Conservation (phyloP, 176 grass and related monocot species). For the Bothriochloa decipiens region DNA sequence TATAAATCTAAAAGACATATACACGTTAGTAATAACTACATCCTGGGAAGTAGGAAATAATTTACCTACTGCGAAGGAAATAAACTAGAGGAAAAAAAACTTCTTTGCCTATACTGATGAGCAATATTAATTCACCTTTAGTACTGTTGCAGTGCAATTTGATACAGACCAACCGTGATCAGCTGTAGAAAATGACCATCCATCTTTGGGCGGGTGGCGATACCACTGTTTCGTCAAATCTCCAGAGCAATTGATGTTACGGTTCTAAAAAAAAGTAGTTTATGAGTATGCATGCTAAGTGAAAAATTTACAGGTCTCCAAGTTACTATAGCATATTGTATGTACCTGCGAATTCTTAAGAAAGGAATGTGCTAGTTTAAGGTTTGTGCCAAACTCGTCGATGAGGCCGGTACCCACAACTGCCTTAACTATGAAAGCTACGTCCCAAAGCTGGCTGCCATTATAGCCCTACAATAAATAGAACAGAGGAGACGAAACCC, state of each 20-base stretch:
- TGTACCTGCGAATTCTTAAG: conserved; percentile 74
- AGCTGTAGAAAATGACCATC: conserved; percentile 81
- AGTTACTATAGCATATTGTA: too few species aligned
- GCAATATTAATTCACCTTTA: conserved; percentile 50
- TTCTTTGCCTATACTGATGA: background rate
- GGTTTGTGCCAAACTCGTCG: conserved; percentile 57
- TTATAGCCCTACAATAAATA: conserved; percentile 62
- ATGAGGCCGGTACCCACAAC: conserved; percentile 55
- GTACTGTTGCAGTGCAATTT: conserved; percentile 85
- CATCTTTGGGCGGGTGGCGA: conserved; percentile 88
- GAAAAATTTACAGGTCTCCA: background rate
- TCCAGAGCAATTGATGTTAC: conserved; percentile 66
- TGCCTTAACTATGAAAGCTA: conserved; percentile 73
- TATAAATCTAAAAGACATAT: too few species aligned
- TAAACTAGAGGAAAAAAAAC: background rate
- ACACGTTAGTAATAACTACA: too few species aligned
- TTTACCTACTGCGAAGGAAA: background rate
- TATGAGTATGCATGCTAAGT: too few species aligned
- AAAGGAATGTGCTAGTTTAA: conserved; percentile 62
- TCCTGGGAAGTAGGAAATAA: too few species aligned
- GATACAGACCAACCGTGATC: conserved; percentile 95
- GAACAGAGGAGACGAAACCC: background rate
- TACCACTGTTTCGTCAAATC: conserved; percentile 79
- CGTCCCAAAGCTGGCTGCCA: conserved; percentile 89
- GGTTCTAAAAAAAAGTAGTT: conserved; percentile 44